phyloP scores from a whole-genome alignment of 352 stramenopile species.

The Pythium chondricola region DNA sequence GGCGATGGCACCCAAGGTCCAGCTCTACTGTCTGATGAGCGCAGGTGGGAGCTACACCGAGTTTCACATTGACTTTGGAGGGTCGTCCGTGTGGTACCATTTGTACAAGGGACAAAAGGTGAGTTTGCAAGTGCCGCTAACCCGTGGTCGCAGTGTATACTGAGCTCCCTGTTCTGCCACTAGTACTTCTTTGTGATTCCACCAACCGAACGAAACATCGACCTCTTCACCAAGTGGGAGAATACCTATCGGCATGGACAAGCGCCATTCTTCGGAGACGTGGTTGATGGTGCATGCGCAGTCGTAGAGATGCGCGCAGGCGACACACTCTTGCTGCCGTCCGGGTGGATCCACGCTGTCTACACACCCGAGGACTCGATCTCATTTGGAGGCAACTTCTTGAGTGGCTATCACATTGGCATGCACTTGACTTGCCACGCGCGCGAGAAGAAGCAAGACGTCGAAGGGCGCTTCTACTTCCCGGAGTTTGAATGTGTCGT shows the following conservation, averaged over 20 bases:
- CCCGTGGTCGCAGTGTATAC: neutral
- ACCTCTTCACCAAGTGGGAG: constrained; percentile 24
- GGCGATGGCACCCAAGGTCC: constrained; percentile 16
- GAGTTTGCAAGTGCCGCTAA: neutral
- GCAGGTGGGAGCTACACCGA: constrained; percentile 36
- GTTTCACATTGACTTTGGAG: constrained; percentile 38
- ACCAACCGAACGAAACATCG: constrained; percentile 29
- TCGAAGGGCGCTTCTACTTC: constrained; percentile 26
- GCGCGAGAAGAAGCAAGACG: constrained; percentile 22
- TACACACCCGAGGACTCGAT: constrained; percentile 39
- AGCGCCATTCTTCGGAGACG: constrained; percentile 20
- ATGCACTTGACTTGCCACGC: constrained; percentile 28
- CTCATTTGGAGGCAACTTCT: constrained; percentile 37
- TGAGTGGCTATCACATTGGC: constrained; percentile 30
- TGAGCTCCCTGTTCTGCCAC: neutral
- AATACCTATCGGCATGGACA: constrained; percentile 16
- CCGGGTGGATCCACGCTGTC: constrained; percentile 40
- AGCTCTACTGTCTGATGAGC: constrained; percentile 40
- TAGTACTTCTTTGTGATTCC: constrained; percentile 38
- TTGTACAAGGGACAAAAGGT: constrained; percentile 34
- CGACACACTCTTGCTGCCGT: constrained; percentile 36
- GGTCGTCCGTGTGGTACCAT: constrained; percentile 43
- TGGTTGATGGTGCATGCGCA: constrained; percentile 20
- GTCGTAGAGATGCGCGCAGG: constrained; percentile 25
- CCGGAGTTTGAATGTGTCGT: constrained; percentile 27